Base-by-base conservation (phyloP, 2,329 filamentous ascomycete species). In the Botryotinia convoluta region DNA sequence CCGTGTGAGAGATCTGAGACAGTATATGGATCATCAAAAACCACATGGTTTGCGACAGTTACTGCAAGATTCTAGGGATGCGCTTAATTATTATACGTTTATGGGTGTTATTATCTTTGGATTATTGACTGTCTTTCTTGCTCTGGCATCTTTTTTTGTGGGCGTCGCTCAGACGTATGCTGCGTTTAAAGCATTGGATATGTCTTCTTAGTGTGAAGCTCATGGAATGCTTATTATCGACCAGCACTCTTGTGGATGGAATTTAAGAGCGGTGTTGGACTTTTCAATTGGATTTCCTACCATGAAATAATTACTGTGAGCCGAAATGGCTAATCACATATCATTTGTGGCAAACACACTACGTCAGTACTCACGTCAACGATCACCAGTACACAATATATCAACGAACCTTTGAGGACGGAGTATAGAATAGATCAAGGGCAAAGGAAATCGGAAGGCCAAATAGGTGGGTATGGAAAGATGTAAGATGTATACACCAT, bases 51-150 rank as follows among this genome's bases (percentile, higher is more conserved):
- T 68, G 22, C 45, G 64, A 37, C 45, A 68, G 14, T 29, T 54
- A 20, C 18, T 51, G 32, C 64, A 35, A 68, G 64, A 68, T 29
- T 51, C 44, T 18, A 54, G 45, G 48, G 64, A 68, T 39, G 35
- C 64, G 35, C 37, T 68, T 9, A 68, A 54, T 7, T 68, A 68
- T 54, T 54, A 54, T 54, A 68, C 64, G 16, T 68, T 54, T 10
- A 51, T 37, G 64, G 45, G 45, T 3, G 64, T 68, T 20, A 68
- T 54, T 4, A 54, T 68, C 7, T 68, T 68, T 10, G 64, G 64
- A 39, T 3, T 54, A 3, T 48, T 54, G 22, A 68, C 32, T 39
- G 32, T 68, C 14, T 54, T 68, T 29, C 48, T 68, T 6, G 45
- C 64, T 29, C 26, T 68, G 32, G 44, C 64, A 14, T 68, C 64